These are phyloP conservation scores for Vaucheria bursata DNA, from an alignment of 352 stramenopile species.

Conservation along the genomic window DNA sequence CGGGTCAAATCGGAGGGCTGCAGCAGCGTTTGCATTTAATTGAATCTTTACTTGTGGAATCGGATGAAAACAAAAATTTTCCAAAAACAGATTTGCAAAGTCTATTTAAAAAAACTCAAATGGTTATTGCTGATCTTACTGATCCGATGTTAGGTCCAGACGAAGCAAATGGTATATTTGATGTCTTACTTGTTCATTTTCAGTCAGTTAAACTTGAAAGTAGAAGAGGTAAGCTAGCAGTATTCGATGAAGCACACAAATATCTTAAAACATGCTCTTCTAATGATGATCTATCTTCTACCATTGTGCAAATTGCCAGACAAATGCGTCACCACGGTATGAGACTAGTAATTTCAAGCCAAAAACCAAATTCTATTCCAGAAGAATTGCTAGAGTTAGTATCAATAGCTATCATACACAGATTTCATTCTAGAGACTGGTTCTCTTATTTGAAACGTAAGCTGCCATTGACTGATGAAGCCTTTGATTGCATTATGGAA, in stretches of 20 bases:
- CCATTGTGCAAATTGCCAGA: conserved; percentile 42
- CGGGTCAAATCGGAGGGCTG: too few relatives aligned
- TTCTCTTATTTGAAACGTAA: background rate
- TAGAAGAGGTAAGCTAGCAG: conserved; percentile 26
- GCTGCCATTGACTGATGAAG: background rate
- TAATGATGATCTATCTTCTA: conserved; percentile 34
- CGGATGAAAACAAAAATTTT: too few relatives aligned
- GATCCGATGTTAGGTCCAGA: conserved; percentile 48
- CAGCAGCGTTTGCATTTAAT: too few relatives aligned
- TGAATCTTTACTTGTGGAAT: too few relatives aligned
- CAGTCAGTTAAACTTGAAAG: too few relatives aligned
- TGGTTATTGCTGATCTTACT: conserved; percentile 48
- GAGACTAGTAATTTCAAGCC: conserved; percentile 31
- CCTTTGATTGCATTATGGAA: background rate
- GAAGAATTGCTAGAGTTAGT: conserved; percentile 44
- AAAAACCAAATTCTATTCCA: conserved; percentile 32
- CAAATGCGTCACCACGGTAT: conserved; percentile 47
- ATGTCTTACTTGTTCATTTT: conserved; percentile 49
- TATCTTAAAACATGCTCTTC: conserved; percentile 22
- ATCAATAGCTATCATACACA: conserved; percentile 3
- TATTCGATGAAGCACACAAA: conserved; percentile 47
- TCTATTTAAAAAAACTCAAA: conserved; percentile 12
- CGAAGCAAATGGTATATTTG: conserved; percentile 49
- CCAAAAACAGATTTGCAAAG: conserved; percentile 17
- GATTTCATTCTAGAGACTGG: background rate